Conservation (phyloP, 148 eudicot species). For the Salicornia ramosissima region DNA sequence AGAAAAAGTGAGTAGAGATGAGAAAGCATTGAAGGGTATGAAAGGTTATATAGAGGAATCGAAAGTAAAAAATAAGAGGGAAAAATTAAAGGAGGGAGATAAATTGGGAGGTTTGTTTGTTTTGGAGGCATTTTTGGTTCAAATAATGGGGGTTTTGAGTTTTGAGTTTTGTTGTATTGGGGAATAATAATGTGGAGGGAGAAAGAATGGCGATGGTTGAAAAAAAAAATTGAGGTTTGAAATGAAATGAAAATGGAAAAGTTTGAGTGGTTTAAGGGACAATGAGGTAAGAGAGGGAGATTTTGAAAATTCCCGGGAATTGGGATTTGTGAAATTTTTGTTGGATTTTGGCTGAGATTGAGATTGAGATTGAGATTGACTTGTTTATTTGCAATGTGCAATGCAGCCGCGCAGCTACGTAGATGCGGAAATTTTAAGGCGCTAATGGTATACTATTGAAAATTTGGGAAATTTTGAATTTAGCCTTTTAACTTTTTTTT, state of each 20-base stretch:
- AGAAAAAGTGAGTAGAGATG: not conserved
- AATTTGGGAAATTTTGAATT: no score
- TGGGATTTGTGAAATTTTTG: not conserved
- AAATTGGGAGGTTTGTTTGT: not conserved
- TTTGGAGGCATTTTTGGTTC: not conserved
- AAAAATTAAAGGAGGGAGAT: not conserved
- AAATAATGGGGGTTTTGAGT: not conserved
- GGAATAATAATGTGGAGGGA: no score
- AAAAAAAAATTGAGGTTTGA: not conserved
- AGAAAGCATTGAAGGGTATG: not conserved
- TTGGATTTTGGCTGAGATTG: no score
- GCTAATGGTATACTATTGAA: no score
- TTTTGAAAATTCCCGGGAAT: not conserved
- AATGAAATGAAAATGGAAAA: not conserved
- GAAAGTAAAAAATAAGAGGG: no score
- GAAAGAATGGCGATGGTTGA: not conserved
- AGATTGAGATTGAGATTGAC: no score
- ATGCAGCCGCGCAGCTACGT: no score
- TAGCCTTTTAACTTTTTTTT: no score
- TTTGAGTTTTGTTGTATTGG: no score
- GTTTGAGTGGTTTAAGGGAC: not conserved
- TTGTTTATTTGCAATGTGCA: no score
- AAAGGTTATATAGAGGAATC: not conserved
- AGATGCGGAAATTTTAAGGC: constrained; percentile 3
- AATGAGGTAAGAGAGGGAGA: not conserved